phyloP scores from a whole-genome alignment of 352 stramenopile genomes.

The Pythium chondricola region DNA sequence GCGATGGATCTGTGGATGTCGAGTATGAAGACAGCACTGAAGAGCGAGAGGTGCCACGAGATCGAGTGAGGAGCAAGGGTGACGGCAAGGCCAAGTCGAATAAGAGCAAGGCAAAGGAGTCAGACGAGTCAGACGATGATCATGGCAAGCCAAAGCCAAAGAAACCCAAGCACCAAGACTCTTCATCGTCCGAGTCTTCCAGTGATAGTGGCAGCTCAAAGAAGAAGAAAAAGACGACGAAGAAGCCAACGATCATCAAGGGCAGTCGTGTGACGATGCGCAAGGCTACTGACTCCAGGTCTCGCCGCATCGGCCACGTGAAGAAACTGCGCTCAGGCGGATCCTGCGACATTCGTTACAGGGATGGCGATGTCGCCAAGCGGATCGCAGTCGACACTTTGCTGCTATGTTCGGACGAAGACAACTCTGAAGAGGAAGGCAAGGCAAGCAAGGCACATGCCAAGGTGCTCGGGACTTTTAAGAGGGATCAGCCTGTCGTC shows the following conservation, averaged over 20 bases:
- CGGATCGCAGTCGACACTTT: slow-evolving; percentile 18
- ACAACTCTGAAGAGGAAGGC: not conserved
- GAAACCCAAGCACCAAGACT: slow-evolving; percentile 6
- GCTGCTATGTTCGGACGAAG: slow-evolving; percentile 8
- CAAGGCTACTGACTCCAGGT: slow-evolving; percentile 24
- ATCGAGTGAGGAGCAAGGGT: not conserved
- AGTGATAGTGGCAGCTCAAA: too few species aligned
- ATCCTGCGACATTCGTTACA: slow-evolving; percentile 60
- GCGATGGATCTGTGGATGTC: slow-evolving; percentile 55
- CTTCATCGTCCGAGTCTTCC: not conserved
- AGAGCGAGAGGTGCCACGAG: not conserved
- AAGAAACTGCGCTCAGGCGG: slow-evolving; percentile 38
- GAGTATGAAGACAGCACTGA: slow-evolving; percentile 41
- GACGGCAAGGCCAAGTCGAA: not conserved
- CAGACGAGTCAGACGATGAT: not conserved
- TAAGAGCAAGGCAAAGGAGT: not conserved
- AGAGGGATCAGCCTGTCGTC: slow-evolving; percentile 3
- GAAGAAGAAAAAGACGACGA: slow-evolving; percentile 17
- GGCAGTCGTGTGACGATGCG: slow-evolving; percentile 31
- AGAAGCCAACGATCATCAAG: slow-evolving; percentile 14
- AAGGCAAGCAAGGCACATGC: not conserved
- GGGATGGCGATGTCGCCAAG: slow-evolving; percentile 36
- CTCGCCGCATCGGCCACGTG: slow-evolving; percentile 25
- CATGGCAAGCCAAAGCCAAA: not conserved
- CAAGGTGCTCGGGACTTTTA: not conserved